Base-by-base conservation (phyloP, 306 rosid species). In the Rosa persica region DNA sequence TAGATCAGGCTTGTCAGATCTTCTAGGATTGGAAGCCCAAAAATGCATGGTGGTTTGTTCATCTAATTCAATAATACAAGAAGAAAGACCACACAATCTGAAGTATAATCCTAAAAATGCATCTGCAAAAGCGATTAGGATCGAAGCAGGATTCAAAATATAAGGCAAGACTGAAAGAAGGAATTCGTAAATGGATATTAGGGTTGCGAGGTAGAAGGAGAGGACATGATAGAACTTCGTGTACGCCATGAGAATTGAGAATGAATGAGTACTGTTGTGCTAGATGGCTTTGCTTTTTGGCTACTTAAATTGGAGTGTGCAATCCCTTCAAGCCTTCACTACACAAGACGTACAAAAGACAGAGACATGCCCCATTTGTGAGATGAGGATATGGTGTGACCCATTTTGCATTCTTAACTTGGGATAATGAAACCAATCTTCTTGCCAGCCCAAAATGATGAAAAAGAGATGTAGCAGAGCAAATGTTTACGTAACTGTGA, bases 1-100 rank as follows among this genome's bases (percentile, higher is more conserved):
- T 10, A 84, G 51, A 51, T 49, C 61, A 9, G 86, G 83, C 66
- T 78, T 78, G 19, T 82, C 6, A 0, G 36, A 51, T 12, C 73
- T 67, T 10, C 49, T 57, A 13, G 39, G 78, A 5, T 69, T 79
- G 4, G 89, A 72, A 19, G 51, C 44, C 88, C 85, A 84, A 46
- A 88, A 83, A 10, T 88, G 85, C 82, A 86, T 61, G 39, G 75
- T 81, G 64, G 88, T 88, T 54, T 79, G 81, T 19, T 81, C 76
- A 49, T 83, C 88, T 19, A 77, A 15, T 12, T 73, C 51, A 54
- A 86, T 7, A 25, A 51, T 58, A 73, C 86, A 61, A 16, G 89
- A 84, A 23, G 81, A 72, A 34, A 88, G 69, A 48, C 77, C 75
- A 55, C 80, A 79, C 5, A 80, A 78, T 27, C 82, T 79, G 73